phyloP scores from a whole-genome alignment of 164 flowering plant species.

The Chimonanthus praecox region DNA sequence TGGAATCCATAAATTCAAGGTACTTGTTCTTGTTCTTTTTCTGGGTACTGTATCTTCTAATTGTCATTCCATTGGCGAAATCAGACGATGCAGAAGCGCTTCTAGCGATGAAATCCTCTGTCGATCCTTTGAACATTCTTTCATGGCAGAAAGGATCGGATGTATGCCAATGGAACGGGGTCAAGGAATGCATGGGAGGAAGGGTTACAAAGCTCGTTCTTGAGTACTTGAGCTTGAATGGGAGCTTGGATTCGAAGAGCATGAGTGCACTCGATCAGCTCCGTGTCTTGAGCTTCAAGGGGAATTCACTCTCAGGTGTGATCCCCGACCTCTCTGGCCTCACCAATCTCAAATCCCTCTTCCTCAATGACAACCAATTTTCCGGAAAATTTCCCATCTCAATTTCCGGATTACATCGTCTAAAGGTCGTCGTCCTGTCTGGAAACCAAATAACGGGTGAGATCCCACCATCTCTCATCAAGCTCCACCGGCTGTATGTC shows the following conservation, averaged over 20 bases:
- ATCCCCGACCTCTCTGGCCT: slow-evolving; percentile 68
- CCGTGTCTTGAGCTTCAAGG: slow-evolving; percentile 75
- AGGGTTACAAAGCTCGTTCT: slow-evolving; percentile 74
- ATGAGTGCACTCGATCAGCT: slow-evolving; percentile 68
- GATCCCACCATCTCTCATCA: slow-evolving; percentile 43
- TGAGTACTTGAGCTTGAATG: slow-evolving; percentile 49
- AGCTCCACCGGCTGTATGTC: slow-evolving; percentile 40
- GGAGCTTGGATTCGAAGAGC: slow-evolving; percentile 36
- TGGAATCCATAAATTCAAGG: slow-evolving; percentile 9
- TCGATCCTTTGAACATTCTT: slow-evolving; percentile 43
- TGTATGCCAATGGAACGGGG: slow-evolving; percentile 63
- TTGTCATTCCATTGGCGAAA: slow-evolving; percentile 15
- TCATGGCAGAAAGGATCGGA: slow-evolving; percentile 33
- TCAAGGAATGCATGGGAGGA: slow-evolving; percentile 61
- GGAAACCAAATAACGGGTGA: slow-evolving; percentile 59
- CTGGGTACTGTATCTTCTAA: slow-evolving; percentile 5
- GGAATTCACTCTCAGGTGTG: slow-evolving; percentile 59
- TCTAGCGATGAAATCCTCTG: slow-evolving; percentile 31
- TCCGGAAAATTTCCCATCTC: slow-evolving; percentile 68
- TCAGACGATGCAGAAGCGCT: slow-evolving; percentile 48
- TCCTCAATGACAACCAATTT: slow-evolving; percentile 55
- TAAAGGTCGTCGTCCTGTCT: slow-evolving; percentile 52
- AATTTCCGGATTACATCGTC: slow-evolving; percentile 51
- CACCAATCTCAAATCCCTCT: slow-evolving; percentile 67
- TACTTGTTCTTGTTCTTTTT: slow-evolving; percentile 8